Percentiles rank a stretch among this genome's conserved stretches.
These are phyloP conservation scores for Coffea humblotiana DNA, from an alignment of 305 asterid genomes.

Conservation along the genomic window DNA sequence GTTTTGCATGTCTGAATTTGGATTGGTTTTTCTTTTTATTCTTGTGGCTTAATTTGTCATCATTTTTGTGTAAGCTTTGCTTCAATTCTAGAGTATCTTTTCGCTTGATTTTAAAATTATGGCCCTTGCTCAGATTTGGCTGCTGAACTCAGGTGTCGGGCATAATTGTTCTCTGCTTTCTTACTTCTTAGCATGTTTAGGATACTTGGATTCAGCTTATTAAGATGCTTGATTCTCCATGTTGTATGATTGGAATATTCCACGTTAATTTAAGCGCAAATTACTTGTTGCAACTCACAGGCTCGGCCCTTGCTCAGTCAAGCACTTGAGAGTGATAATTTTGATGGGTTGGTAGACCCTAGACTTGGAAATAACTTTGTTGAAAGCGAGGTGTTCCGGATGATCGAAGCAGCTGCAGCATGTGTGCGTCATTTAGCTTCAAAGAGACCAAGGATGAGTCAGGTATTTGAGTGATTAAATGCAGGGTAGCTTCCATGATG, in stretches of 20 bases:
- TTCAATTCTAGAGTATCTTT: not conserved
- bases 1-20: not conserved
- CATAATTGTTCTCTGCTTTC: not conserved
- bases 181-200: not conserved
- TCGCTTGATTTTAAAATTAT: not conserved
- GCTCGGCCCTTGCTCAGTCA: constrained; percentile 77
- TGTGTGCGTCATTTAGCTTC: constrained; percentile 81
- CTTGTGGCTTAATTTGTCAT: not conserved
- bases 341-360: constrained; percentile 61
- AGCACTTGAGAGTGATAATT: constrained; percentile 74
- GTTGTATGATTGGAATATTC: not conserved
- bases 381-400: constrained; percentile 70
- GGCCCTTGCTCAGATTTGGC: not conserved
- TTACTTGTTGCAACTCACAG: constrained; percentile 27
- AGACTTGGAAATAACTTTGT: constrained; percentile 52
- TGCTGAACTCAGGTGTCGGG: not conserved
- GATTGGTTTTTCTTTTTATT: not conserved
- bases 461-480: constrained; percentile 32
- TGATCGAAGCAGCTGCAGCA: constrained; percentile 93
- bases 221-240: not conserved
- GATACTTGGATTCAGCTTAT: not conserved
- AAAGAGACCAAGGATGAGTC: constrained; percentile 81
- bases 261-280: not conserved
- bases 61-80: not conserved
- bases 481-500: not conserved